A percentile compares a stretch with the other conserved stretches of the same genome.
phyloP scores from a whole-genome alignment of 2,329 filamentous ascomycete species.

The Coleophoma cylindrospora region DNA sequence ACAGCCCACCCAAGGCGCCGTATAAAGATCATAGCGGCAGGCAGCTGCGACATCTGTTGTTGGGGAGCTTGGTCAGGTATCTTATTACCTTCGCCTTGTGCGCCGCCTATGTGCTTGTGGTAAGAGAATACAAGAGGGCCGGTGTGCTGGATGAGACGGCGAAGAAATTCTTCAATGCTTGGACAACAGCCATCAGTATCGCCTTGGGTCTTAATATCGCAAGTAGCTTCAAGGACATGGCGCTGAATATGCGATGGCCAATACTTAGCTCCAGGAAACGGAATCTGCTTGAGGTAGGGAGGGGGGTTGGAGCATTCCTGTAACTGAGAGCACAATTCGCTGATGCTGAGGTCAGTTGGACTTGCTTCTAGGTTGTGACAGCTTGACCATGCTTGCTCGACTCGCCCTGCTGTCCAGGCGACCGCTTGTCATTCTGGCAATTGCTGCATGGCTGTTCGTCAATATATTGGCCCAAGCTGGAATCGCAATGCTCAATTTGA shows the following conservation, averaged over 20 bases:
- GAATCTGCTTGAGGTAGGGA: constrained; percentile 33
- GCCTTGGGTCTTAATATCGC: constrained; percentile 35
- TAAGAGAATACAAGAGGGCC: constrained; percentile 10
- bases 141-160: constrained; percentile 25
- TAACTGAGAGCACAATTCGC: too few relatives aligned
- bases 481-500: constrained; percentile 36
- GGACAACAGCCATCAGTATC: constrained; percentile 39
- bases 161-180: constrained; percentile 37
- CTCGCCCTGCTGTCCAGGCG: constrained; percentile 23
- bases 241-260: constrained; percentile 40
- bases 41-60: constrained; percentile 20
- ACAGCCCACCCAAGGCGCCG: constrained; percentile 1
- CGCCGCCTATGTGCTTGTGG: constrained; percentile 13
- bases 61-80: constrained; percentile 14
- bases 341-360: constrained; percentile 17
- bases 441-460: constrained; percentile 25
- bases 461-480: constrained; percentile 34
- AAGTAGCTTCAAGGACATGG: constrained; percentile 37
- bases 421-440: constrained; percentile 22
- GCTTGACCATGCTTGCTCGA: constrained; percentile 23
- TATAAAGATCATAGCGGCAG: constrained; percentile 18
- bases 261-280: constrained; percentile 32
- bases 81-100: constrained; percentile 18
- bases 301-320: background rate
- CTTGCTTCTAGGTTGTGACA: constrained; percentile 26